Conservation (phyloP, 441 rosid species). For the Melianthus villosus region DNA sequence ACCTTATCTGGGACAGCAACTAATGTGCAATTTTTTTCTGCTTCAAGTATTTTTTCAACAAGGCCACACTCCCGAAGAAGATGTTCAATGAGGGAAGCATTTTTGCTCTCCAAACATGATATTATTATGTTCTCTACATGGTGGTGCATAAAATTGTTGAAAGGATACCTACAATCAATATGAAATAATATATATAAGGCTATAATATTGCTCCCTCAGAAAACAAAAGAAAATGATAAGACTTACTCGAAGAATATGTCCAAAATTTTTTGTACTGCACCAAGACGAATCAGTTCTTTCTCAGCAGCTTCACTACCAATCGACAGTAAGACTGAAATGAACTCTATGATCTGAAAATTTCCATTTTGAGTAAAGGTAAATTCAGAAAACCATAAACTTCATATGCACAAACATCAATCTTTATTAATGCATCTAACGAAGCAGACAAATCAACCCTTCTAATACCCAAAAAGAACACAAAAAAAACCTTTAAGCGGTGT, state of each 20-base stretch:
- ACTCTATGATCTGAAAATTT: conserved; percentile 70
- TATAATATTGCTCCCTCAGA: conserved; percentile 1
- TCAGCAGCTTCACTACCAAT: conserved; percentile 77
- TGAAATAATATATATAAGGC: conserved; percentile 18
- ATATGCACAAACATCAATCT: no score
- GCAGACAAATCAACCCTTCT: no score
- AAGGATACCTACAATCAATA: conserved; percentile 48
- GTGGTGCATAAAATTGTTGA: conserved; percentile 88
- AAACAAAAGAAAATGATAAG: conserved; percentile 4
- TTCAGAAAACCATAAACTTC: no score
- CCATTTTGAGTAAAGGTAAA: neutral
- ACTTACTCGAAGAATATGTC: conserved; percentile 71
- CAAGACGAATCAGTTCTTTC: conserved; percentile 62
- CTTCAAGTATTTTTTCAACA: conserved; percentile 57
- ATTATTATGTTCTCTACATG: conserved; percentile 66
- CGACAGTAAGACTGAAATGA: conserved; percentile 67
- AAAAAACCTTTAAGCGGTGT: conserved; percentile 95
- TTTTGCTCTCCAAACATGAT: conserved; percentile 75
- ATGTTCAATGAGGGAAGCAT: conserved; percentile 43
- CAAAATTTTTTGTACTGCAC: conserved; percentile 54
- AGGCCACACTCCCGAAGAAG: conserved; percentile 65
- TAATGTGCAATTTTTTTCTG: conserved; percentile 39
- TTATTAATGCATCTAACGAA: no score
- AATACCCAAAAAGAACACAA: no score
- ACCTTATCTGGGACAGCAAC: conserved; percentile 16